Evolutionary conservation across 2,329 filamentous ascomycete species (phyloP), one percentile per base, ranked within the genome.

Genomic region (Teratosphaeria zuluensis): DNA sequence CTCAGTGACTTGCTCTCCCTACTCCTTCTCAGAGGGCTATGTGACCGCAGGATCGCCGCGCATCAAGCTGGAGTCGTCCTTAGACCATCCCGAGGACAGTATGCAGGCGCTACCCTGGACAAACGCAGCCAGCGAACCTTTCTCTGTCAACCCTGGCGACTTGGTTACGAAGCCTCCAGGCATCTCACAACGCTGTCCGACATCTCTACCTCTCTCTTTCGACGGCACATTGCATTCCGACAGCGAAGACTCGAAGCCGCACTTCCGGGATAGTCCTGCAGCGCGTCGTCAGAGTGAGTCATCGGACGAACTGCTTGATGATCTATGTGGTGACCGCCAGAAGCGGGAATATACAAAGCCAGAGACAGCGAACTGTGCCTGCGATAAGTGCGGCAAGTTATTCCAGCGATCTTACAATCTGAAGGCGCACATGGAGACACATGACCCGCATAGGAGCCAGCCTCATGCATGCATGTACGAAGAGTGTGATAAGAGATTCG

Each of bases 371-470:
- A 89, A 85, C 65, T 87, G 84, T 72, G 79, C 82, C 62, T 95
- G 91, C 69, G 80, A 84, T 59, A 79, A 85, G 1, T 96, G 91
- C 69, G 85, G 86, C 6, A 89, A 87, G 71, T 81, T 87, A 16
- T 95, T 95, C 71, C 89, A 89, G 64, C 80, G 91, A 62, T 87
- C 84, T 67, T 95, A 92, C 76, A 95, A 95, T 74, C 90, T 86
- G 75, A 91, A 89, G 68, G 88, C 90, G 32, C 91, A 95, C 71
- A 81, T 92, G 80, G 87, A 92, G 68, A 92, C 86, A 0, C 91
- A 96, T 69, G 85, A 94, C 68, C 84, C 89, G 14, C 81, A 83
- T 60, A 81, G 87, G 58, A 83, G 84, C 66, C 89, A 88, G 66
- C 84, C 86, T 0, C 87, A 90, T 67, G 78, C 80, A 1, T 95